These are phyloP conservation scores for Panaeolus papilionaceus DNA, from an alignment of 768 basidiomycete genomes.

Conservation along the genomic window DNA sequence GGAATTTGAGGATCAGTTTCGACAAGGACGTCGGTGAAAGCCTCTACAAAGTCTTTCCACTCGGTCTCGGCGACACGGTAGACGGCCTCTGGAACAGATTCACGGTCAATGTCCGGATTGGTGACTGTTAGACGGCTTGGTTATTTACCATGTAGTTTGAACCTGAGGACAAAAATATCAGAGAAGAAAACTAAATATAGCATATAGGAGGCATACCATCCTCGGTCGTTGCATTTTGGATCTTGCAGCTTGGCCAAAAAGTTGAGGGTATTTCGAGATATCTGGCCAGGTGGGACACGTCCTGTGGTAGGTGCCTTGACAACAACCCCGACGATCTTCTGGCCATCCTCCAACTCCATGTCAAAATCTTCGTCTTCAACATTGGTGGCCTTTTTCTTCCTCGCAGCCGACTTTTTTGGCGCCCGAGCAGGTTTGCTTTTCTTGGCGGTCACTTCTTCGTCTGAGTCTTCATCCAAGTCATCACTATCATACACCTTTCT, in stretches of 20 bases:
- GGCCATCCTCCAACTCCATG: slow-evolving; percentile 62
- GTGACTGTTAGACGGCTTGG: slow-evolving; percentile 1
- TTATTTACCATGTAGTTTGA: slow-evolving; percentile 73
- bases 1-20: slow-evolving; percentile 87
- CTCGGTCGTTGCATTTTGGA: slow-evolving; percentile 82
- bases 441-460: slow-evolving; percentile 31
- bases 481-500: slow-evolving; percentile 46
- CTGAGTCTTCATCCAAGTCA: slow-evolving; percentile 49
- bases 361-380: slow-evolving; percentile 46
- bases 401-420: slow-evolving; percentile 29
- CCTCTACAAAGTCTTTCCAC: slow-evolving; percentile 85
- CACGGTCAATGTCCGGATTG: neutral
- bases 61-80: slow-evolving; percentile 87
- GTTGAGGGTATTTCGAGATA: slow-evolving; percentile 85
- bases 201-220: slow-evolving; percentile 57
- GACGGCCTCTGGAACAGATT: slow-evolving; percentile 61
- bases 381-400: slow-evolving; percentile 38
- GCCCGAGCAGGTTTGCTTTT: slow-evolving; percentile 31
- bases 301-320: slow-evolving; percentile 85
- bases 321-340: slow-evolving; percentile 75
- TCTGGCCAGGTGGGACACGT: slow-evolving; percentile 83
- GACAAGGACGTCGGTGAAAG: slow-evolving; percentile 67
- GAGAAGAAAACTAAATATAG: neutral
- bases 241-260: slow-evolving; percentile 76
- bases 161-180: slow-evolving; percentile 54